Base-by-base conservation (phyloP, 768 basidiomycete genomes). In the Kwoniella shandongensis region DNA sequence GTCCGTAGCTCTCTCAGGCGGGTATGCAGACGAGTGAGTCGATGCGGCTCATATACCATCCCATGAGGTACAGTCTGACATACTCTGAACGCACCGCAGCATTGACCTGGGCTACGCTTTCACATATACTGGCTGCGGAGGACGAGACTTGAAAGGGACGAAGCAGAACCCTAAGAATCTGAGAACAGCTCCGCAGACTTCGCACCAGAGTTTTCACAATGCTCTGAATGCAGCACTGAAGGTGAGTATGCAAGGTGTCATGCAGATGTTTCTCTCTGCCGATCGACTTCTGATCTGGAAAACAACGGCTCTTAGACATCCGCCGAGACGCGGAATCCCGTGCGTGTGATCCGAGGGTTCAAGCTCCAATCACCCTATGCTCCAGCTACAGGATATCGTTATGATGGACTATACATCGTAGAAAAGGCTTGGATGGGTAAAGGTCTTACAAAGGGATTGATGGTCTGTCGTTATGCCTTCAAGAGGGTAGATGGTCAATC, bases 401-500 rank as follows among this genome's bases (percentile, higher is more conserved):
- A 96, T 69, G 91, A 94, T 65, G 92, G 92, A 1, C 79, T 96
- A 11, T 96, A 94, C 70, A 53, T 48, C 4, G 61, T 70, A 0
- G 54, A 64, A 40, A 62, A 88, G 85, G 86, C 84, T 3, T 90
- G 88, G 88, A 81, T 81, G 74, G 88, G 86, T 61, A 79, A 78
- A 58, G 91, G 91, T 0, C 70, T 86, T 64, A 73, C 80, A 0
- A 80, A 84, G 36, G 88, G 88, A 1, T 86, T 82, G 70, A 79
- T 85, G 32, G 89, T 96, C 23, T 94, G 91, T 79, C 88, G 90
- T 73, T 92, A 83, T 67, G 84, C 86, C 0, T 88, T 96, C 73
- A 71, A 71, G 58, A 20, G 69, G 36, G 15, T 67, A 1, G 32
- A 49, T 2, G 66, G 63, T 3, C 69, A 71, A 51, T n/a, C 36